Conservation (phyloP, 805 yeast genomes). For the Candida pseudofarinosa region DNA sequence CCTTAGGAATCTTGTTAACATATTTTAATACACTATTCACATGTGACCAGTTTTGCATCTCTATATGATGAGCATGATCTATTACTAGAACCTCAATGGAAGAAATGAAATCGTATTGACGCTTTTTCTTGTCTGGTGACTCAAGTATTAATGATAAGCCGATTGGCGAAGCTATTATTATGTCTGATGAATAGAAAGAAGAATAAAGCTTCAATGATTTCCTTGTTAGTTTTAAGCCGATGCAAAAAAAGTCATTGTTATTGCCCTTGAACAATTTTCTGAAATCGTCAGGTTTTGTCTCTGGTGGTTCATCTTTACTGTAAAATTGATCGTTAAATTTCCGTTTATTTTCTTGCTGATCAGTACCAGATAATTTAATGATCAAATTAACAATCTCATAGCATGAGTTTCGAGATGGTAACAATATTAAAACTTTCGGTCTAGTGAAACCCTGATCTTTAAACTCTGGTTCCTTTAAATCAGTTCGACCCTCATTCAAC, state of each 20-base stretch:
- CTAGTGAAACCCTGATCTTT: slow-evolving; percentile 95
- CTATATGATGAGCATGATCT: slow-evolving; percentile 82
- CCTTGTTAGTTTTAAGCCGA: slow-evolving; percentile 89
- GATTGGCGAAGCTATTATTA: slow-evolving; percentile 86
- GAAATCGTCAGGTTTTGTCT: slow-evolving; percentile 78
- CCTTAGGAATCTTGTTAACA: slow-evolving; percentile 72
- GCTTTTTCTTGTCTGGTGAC: slow-evolving; percentile 48
- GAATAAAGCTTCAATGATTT: slow-evolving; percentile 82
- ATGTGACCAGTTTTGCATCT: slow-evolving; percentile 93
- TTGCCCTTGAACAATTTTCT: slow-evolving; percentile 78
- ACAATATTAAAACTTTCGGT: slow-evolving; percentile 76
- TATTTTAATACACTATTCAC: slow-evolving; percentile 60
- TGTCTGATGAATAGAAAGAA: slow-evolving; percentile 78
- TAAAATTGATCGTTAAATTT: slow-evolving; percentile 71
- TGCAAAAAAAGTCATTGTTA: slow-evolving; percentile 83
- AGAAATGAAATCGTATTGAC: slow-evolving; percentile 77
- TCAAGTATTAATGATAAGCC: slow-evolving; percentile 77
- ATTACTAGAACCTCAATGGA: slow-evolving; percentile 79
- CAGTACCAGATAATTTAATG: slow-evolving; percentile 59
- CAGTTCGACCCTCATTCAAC: slow-evolving; percentile 30
- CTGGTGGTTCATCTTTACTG: slow-evolving; percentile 45
- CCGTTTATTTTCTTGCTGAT: slow-evolving; percentile 75
- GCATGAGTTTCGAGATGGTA: slow-evolving; percentile 82
- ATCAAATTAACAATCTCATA: slow-evolving; percentile 62
- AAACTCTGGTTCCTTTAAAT: slow-evolving; percentile 49